phyloP scores from a whole-genome alignment of 768 basidiomycete species.

The Pisolithus albus region DNA sequence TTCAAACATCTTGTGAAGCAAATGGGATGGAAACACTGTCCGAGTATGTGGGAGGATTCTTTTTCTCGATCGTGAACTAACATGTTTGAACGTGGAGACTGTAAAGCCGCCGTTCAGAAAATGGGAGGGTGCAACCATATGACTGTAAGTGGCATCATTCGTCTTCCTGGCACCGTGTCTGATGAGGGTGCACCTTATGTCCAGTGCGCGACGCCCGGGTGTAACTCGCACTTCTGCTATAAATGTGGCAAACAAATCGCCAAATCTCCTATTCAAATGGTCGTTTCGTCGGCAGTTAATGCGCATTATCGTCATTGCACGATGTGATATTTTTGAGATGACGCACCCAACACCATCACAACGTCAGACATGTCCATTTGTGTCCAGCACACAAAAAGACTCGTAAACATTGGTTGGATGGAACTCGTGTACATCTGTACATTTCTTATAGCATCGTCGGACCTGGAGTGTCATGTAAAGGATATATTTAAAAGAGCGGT shows the following conservation, averaged over 20 bases:
- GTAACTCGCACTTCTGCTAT: constrained; percentile 54
- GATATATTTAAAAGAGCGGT: too few relatives aligned
- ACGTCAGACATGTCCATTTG: too few relatives aligned
- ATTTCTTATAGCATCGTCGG: too few relatives aligned
- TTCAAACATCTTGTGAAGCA: constrained; percentile 41
- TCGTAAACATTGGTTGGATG: too few relatives aligned
- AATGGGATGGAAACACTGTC: constrained; percentile 58
- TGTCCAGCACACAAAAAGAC: too few relatives aligned
- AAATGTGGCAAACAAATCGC: constrained; percentile 43
- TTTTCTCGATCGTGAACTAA: not conserved
- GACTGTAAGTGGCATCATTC: constrained; percentile 35
- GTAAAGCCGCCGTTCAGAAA: constrained; percentile 45
- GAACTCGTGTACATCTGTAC: too few relatives aligned
- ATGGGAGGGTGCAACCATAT: constrained; percentile 53
- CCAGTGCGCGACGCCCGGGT: constrained; percentile 47
- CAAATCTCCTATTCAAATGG: constrained; percentile 23
- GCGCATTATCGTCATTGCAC: constrained; percentile 30
- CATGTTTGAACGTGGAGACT: constrained; percentile 21
- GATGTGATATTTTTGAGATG: constrained; percentile 13
- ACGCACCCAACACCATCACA: not conserved
- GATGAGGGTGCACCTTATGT: not conserved
- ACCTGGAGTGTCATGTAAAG: too few relatives aligned
- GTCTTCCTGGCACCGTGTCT: not conserved
- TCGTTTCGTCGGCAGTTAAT: constrained; percentile 26
- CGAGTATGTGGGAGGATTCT: constrained; percentile 32